phyloP scores from a whole-genome alignment of 495 filamentous ascomycete genomes.

The Penicilliopsis zonata region DNA sequence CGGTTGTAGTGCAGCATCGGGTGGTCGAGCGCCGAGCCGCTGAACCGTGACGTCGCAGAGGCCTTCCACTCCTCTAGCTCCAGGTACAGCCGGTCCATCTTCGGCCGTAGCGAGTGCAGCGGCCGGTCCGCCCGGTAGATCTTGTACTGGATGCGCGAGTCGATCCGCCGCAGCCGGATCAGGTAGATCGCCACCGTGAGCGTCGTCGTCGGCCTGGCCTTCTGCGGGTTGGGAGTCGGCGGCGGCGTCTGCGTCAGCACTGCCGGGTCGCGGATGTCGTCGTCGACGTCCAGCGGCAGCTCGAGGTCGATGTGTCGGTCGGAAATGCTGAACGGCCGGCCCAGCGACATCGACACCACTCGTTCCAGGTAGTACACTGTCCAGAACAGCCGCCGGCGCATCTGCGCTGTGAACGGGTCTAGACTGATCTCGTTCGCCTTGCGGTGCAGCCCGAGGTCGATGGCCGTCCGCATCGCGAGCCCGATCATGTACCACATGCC shows the following conservation, averaged over 20 bases:
- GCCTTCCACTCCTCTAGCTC: constrained; percentile 41
- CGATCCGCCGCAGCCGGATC: constrained; percentile 36
- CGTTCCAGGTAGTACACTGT: constrained; percentile 41
- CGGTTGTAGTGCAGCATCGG: constrained; percentile 40
- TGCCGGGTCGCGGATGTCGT: constrained; percentile 32
- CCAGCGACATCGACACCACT: constrained; percentile 38
- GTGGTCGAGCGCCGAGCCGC: constrained; percentile 32
- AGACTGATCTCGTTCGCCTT: constrained; percentile 35
- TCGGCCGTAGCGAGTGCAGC: constrained; percentile 29
- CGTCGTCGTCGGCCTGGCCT: constrained; percentile 22
- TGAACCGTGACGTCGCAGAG: constrained; percentile 25
- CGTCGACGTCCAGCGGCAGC: constrained; percentile 35
- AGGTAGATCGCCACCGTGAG: constrained; percentile 39
- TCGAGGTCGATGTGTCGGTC: constrained; percentile 41
- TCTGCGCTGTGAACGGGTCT: constrained; percentile 33
- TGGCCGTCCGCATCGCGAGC: constrained; percentile 41
- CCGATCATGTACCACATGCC: constrained; percentile 48
- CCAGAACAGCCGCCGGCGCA: constrained; percentile 40
- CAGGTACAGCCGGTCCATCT: constrained; percentile 36
- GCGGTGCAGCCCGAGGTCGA: constrained; percentile 40
- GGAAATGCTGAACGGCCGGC: constrained; percentile 38
- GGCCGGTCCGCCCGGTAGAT: constrained; percentile 42
- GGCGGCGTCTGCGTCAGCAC: too few relatives aligned
- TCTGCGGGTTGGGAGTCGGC: constrained; percentile 18
- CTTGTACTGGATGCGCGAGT: constrained; percentile 41